Percentiles rank a stretch among this genome's conserved stretches.
Evolutionary conservation across 139 green algal species (phyloP).

Genomic region (Picochlorum sp.): DNA sequence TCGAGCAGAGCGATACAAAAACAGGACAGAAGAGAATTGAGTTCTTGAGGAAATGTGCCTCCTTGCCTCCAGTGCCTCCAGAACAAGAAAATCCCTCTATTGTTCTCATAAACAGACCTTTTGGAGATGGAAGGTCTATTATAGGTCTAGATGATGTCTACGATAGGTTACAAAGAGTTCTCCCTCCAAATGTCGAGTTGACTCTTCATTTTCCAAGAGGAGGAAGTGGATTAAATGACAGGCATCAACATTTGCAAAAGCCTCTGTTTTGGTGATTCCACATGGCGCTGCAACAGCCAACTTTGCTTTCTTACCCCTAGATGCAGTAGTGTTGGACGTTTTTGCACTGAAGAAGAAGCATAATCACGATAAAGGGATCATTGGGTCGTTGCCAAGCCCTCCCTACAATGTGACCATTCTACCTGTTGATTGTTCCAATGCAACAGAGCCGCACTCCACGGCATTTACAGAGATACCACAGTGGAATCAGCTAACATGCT

Average conservation of each 20-base stretch:
- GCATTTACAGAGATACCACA: background rate
- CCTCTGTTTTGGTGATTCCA: background rate
- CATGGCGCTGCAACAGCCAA: constrained; percentile 15
- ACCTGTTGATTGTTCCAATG: constrained; percentile 1
- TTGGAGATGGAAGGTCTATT: constrained; percentile 9
- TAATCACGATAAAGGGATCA: constrained; percentile 2
- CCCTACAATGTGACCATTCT: constrained; percentile 7
- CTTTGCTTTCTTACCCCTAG: constrained; percentile 6
- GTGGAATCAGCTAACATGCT: background rate
- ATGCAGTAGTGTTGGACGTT: constrained; percentile 11
- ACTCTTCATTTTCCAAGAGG: constrained; percentile 6
- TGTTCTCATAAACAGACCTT: constrained; percentile 10
- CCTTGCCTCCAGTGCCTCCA: constrained; percentile 5
- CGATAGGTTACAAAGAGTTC: background rate
- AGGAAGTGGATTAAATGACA: background rate
- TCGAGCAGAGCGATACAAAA: background rate
- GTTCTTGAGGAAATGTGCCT: constrained; percentile 8
- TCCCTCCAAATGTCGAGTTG: constrained; percentile 1
- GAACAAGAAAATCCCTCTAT: background rate
- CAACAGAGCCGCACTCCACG: background rate
- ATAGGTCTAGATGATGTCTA: constrained; percentile 8
- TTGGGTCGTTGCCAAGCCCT: constrained; percentile 2
- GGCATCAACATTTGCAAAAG: constrained; percentile 3
- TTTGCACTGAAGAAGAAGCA: background rate
- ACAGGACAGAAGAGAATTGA: constrained; percentile 2